phyloP scores from a whole-genome alignment of 768 basidiomycete species.

The Leccinum rimulosum region DNA sequence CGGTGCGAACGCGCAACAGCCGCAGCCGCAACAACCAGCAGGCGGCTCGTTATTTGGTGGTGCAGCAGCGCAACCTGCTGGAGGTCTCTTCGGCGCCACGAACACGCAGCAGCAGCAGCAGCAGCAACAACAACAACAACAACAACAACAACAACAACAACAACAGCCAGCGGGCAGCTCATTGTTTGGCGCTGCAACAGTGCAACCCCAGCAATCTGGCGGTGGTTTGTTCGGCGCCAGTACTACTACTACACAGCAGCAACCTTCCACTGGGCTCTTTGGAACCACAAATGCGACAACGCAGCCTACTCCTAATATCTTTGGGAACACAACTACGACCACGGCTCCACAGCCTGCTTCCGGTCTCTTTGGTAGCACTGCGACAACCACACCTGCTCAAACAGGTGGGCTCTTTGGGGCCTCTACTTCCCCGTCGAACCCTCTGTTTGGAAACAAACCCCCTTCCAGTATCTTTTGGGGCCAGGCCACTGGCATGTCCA shows the following conservation, averaged over 20 bases:
- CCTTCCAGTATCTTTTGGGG: conserved; percentile 26
- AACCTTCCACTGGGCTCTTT: conserved; percentile 25
- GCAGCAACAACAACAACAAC: too few species aligned
- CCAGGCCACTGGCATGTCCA: conserved; percentile 23
- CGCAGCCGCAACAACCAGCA: neutral
- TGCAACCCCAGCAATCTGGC: conserved; percentile 22
- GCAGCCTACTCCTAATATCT: conserved; percentile 24
- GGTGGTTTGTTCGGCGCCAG: conserved; percentile 19
- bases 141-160: neutral
- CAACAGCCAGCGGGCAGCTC: neutral
- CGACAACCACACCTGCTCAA: conserved; percentile 18
- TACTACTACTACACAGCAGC: conserved; percentile 19
- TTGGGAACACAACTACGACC: conserved; percentile 14
- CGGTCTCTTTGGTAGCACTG: conserved; percentile 28
- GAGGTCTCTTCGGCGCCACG: conserved; percentile 4
- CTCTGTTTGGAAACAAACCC: conserved; percentile 37
- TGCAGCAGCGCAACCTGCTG: neutral
- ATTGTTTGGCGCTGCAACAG: conserved; percentile 21
- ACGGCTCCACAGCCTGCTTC: conserved; percentile 16
- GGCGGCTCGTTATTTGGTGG: neutral
- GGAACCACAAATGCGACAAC: conserved; percentile 19
- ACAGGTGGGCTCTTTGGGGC: conserved; percentile 29
- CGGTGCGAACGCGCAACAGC: conserved; percentile 1
- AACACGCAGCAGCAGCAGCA: conserved; percentile 23
- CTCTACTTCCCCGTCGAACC: conserved; percentile 25